Evolutionary conservation across 805 yeast genomes (phyloP).

Genomic region (Candida chilensis): DNA sequence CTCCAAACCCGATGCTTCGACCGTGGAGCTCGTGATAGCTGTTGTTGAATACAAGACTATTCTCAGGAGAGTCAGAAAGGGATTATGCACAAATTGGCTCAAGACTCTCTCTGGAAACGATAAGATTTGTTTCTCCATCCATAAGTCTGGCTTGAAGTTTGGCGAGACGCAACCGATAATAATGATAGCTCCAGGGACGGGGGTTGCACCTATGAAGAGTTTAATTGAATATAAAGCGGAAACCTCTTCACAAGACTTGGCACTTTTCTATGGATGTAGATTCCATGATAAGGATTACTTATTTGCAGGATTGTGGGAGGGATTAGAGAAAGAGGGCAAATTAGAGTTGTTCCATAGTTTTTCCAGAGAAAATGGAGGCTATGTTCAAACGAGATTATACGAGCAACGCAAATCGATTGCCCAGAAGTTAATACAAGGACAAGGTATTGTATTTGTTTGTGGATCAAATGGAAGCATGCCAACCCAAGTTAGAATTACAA

Average conservation of each 20-base stretch:
- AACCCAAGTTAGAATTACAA: constrained; percentile 70
- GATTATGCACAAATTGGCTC: constrained; percentile 78
- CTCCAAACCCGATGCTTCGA: constrained; percentile 32
- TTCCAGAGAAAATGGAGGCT: constrained; percentile 43
- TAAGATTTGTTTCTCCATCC: constrained; percentile 40
- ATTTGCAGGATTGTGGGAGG: constrained; percentile 47
- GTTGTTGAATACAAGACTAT: constrained; percentile 83
- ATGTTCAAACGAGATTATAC: constrained; percentile 73
- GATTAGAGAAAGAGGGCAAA: constrained; percentile 16
- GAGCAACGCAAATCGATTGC: constrained; percentile 37
- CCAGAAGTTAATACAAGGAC: constrained; percentile 39
- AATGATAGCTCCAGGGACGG: constrained; percentile 91
- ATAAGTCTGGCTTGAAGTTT: constrained; percentile 32
- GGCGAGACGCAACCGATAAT: constrained; percentile 35
- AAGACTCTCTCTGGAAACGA: constrained; percentile 39
- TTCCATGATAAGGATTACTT: constrained; percentile 56
- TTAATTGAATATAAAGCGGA: constrained; percentile 34
- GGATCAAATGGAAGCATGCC: constrained; percentile 97
- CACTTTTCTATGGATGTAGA: constrained; percentile 73
- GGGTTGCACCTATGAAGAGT: constrained; percentile 87
- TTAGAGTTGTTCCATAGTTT: constrained; percentile 31
- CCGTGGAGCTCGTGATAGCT: constrained; percentile 67
- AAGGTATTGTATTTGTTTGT: constrained; percentile 72
- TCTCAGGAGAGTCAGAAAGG: constrained; percentile 64
- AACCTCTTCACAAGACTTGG: constrained; percentile 13